phyloP scores from a whole-genome alignment of 441 rosid genomes.

The Gossypium trilobum region DNA sequence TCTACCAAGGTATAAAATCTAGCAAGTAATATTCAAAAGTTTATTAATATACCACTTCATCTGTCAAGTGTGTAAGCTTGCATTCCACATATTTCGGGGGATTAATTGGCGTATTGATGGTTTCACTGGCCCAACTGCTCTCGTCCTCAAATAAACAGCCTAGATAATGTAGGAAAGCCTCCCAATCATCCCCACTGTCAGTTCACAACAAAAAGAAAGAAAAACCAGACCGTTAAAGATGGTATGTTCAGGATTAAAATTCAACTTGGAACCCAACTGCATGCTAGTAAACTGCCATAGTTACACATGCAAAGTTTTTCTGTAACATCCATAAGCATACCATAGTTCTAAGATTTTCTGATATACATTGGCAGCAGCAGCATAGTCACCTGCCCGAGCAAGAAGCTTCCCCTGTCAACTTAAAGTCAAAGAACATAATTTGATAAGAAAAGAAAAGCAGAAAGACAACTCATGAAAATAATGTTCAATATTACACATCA shows the following conservation, averaged over 20 bases:
- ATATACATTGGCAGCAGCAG: constrained; percentile 53
- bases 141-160: constrained; percentile 91
- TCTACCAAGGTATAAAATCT: neutral
- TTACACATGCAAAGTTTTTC: constrained; percentile 6
- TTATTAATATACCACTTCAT: constrained; percentile 55
- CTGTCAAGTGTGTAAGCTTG: constrained; percentile 56
- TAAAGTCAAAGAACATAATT: constrained; percentile 51
- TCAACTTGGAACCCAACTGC: neutral
- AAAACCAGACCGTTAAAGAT: constrained; percentile 20
- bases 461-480: neutral
- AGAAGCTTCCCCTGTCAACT: constrained; percentile 99
- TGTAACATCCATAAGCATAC: constrained; percentile 32
- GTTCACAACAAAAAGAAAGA: constrained; percentile 18
- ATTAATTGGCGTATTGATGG: constrained; percentile 35
- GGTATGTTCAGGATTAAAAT: neutral
- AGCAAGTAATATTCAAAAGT: constrained; percentile 8
- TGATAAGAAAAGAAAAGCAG: constrained; percentile 29
- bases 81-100: constrained; percentile 40
- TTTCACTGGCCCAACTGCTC: constrained; percentile 50
- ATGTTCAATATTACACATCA: neutral
- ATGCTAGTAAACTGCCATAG: neutral
- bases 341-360: constrained; percentile 69
- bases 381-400: constrained; percentile 69
- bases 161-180: constrained; percentile 83
- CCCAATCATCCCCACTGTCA: constrained; percentile 99